Conservation (phyloP, 768 basidiomycete genomes). For the Rhodotorula graminis region DNA sequence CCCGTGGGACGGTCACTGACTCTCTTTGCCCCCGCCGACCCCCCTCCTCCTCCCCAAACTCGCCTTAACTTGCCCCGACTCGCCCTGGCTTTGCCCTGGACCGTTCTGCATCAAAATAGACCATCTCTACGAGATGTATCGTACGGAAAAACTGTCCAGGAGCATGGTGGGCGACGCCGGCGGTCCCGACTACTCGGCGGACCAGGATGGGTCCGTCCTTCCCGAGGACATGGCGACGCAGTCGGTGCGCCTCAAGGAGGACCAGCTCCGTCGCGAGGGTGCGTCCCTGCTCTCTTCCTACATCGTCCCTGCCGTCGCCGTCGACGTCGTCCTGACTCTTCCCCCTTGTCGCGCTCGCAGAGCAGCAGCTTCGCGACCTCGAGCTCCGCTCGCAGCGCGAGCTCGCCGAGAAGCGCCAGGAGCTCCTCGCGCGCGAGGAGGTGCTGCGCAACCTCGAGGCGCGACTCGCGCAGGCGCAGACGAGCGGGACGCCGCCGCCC, state of each 20-base stretch:
- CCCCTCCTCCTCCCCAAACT: slow-evolving; percentile 55
- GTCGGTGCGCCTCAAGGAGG: slow-evolving; percentile 95
- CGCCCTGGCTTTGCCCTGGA: neutral
- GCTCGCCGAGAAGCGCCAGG: slow-evolving; percentile 95
- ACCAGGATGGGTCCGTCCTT: slow-evolving; percentile 51
- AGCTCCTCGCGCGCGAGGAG: slow-evolving; percentile 91
- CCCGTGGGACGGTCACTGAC: neutral
- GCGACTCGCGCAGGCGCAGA: slow-evolving; percentile 25
- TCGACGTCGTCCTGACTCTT: too few species aligned
- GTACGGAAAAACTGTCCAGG: slow-evolving; percentile 92
- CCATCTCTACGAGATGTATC: slow-evolving; percentile 72
- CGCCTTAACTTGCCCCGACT: slow-evolving; percentile 60
- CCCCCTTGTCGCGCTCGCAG: neutral
- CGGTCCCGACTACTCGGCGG: slow-evolving; percentile 55
- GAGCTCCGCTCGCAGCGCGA: slow-evolving; percentile 97
- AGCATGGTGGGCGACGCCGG: slow-evolving; percentile 62
- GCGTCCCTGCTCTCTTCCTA: neutral
- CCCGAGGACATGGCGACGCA: slow-evolving; percentile 97
- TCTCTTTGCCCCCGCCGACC: neutral
- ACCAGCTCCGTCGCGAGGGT: slow-evolving; percentile 82
- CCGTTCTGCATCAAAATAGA: slow-evolving; percentile 49
- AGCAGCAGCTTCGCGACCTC: slow-evolving; percentile 78
- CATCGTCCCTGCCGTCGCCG: neutral
- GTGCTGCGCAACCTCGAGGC: slow-evolving; percentile 39
- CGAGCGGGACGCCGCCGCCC: neutral